Conservation (phyloP, 179 eudicot species). For the Actinidia arguta region DNA sequence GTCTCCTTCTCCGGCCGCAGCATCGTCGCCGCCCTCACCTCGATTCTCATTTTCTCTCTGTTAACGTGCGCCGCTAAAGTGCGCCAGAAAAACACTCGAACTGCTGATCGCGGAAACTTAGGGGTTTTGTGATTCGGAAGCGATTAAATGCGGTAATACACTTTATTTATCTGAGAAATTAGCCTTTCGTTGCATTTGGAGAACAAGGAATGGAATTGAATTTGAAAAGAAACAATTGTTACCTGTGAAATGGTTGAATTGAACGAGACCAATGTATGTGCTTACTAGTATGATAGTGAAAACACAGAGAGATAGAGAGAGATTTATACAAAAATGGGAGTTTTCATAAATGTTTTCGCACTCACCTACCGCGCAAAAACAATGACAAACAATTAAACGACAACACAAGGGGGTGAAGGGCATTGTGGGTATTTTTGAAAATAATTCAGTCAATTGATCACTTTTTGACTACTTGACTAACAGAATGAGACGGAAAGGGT, state of each 20-base stretch:
- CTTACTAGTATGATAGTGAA: not conserved
- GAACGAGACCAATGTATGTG: not conserved
- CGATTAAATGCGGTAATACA: not conserved
- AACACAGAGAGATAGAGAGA: not conserved
- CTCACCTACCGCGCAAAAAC: constrained; percentile 9
- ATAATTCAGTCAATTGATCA: too few relatives aligned
- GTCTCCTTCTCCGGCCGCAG: constrained; percentile 59
- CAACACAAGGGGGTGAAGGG: too few relatives aligned
- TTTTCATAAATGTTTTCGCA: not conserved
- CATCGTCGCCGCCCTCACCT: constrained; percentile 52
- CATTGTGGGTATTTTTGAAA: too few relatives aligned
- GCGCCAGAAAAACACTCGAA: not conserved
- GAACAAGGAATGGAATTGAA: not conserved
- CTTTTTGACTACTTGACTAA: too few relatives aligned
- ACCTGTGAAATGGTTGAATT: not conserved
- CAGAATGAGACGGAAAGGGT: too few relatives aligned
- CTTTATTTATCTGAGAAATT: not conserved
- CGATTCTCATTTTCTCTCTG: constrained; percentile 42
- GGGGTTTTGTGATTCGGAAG: not conserved
- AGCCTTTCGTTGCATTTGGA: not conserved
- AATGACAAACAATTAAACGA: too few relatives aligned
- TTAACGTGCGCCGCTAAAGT: not conserved
- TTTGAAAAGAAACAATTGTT: not conserved
- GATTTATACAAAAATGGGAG: not conserved
- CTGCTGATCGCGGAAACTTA: not conserved